A percentile compares a stretch with the other conserved stretches of the same genome.
These are phyloP conservation scores for Juglanconis sp. DNA, from an alignment of 2,329 filamentous ascomycete species.

Conservation along the genomic window DNA sequence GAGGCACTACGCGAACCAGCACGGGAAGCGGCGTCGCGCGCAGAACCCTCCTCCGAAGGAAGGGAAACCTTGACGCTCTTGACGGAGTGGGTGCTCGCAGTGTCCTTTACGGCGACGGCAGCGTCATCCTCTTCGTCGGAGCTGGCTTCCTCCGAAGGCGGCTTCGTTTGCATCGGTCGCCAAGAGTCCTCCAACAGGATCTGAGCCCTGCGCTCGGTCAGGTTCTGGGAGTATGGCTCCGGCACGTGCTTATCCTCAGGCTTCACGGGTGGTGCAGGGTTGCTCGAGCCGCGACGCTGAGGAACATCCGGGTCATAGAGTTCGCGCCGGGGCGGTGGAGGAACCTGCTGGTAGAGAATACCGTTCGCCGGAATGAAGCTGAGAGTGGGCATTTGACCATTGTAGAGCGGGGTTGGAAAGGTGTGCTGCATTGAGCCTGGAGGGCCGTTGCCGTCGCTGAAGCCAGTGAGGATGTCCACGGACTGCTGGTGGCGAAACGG, in stretches of 20 bases:
- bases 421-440: not conserved
- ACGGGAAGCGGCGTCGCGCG: not conserved
- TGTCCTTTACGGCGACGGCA: not conserved
- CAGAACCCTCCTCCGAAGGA: conserved; percentile 5
- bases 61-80: conserved; percentile 8
- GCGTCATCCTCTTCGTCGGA: not conserved
- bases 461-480: not conserved
- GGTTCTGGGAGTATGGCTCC: not conserved
- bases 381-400: not conserved
- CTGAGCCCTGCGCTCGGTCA: not conserved
- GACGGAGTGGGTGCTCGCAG: conserved; percentile 1
- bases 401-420: not conserved
- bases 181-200: conserved; percentile 9
- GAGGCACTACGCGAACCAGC: conserved; percentile 5
- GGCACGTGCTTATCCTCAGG: not conserved
- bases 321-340: not conserved
- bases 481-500: conserved; percentile 4
- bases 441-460: not conserved
- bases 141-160: conserved; percentile 10
- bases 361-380: not conserved
- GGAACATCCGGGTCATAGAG: conserved; percentile 2
- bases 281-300: conserved; percentile 3
- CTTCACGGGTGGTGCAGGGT: not conserved
- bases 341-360: not conserved
- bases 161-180: conserved; percentile 6